A percentile compares a stretch with the other conserved stretches of the same genome.
Conservation (phyloP, 176 grass and related monocot species). For the Musa troglodytarum region DNA sequence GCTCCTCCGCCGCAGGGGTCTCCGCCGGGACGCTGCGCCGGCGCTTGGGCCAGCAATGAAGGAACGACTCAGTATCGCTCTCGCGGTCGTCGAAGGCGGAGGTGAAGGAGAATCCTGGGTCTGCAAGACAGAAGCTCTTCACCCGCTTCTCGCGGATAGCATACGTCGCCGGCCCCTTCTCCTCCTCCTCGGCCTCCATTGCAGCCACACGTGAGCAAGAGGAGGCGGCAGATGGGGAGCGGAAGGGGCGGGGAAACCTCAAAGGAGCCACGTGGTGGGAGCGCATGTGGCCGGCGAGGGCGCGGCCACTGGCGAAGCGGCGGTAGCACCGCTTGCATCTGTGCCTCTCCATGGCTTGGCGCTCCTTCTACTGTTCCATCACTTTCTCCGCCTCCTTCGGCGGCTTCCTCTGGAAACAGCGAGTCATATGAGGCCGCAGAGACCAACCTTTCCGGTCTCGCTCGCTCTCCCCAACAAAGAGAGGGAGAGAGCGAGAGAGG, state of each 20-base stretch:
- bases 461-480: no score
- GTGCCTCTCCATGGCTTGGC: slow-evolving; percentile 5
- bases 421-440: background rate
- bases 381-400: no score
- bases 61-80: background rate
- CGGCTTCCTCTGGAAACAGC: background rate
- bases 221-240: background rate
- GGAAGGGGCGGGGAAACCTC: background rate
- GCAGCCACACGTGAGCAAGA: background rate
- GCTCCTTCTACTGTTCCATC: background rate
- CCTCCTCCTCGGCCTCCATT: background rate
- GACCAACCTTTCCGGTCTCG: no score
- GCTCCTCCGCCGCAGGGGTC: background rate
- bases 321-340: slow-evolving; percentile 13
- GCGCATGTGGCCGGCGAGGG: background rate
- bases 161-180: background rate
- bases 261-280: background rate
- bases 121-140: background rate
- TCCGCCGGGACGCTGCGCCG: background rate
- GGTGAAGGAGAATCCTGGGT: background rate
- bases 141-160: background rate
- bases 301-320: slow-evolving; percentile 9
- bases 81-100: background rate
- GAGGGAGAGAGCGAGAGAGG: background rate
- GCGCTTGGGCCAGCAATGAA: background rate